phyloP scores from a whole-genome alignment of 768 basidiomycete species.

The Hypholoma fasciculare region DNA sequence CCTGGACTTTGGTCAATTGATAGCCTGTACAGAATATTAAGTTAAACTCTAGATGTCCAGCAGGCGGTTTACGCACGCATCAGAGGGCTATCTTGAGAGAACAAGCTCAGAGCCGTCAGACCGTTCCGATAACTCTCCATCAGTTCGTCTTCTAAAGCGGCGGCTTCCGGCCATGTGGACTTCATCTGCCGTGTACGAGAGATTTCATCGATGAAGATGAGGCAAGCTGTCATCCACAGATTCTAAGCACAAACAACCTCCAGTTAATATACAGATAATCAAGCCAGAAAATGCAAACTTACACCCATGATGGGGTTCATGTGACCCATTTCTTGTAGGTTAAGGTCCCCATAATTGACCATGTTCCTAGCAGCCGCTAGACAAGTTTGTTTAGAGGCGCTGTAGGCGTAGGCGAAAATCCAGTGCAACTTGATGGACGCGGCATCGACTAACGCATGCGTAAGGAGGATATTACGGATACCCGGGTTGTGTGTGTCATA shows the following conservation, averaged over 20 bases:
- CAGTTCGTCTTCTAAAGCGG: constrained; percentile 39
- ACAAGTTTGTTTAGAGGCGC: constrained; percentile 43
- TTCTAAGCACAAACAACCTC: constrained; percentile 30
- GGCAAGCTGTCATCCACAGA: constrained; percentile 46
- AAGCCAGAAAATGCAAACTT: constrained; percentile 24
- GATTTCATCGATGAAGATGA: constrained; percentile 48
- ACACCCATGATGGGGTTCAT: constrained; percentile 56
- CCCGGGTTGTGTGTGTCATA: constrained; percentile 32
- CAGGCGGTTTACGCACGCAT: constrained; percentile 39
- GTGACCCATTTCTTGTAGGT: constrained; percentile 37
- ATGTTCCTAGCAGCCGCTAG: constrained; percentile 44
- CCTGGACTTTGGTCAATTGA: constrained; percentile 46
- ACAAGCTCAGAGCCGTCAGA: constrained; percentile 40
- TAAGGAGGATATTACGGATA: constrained; percentile 40
- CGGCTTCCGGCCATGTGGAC: constrained; percentile 27
- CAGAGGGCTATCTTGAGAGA: constrained; percentile 42
- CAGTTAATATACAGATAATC: constrained; percentile 1
- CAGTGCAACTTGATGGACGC: constrained; percentile 55
- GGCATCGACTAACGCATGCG: constrained; percentile 47
- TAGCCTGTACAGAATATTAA: constrained; percentile 29
- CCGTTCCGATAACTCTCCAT: constrained; percentile 39
- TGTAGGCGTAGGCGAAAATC: constrained; percentile 42
- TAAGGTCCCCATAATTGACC: constrained; percentile 37
- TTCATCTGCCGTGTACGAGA: constrained; percentile 37
- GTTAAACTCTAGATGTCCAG: not conserved